phyloP scores from a whole-genome alignment of 192 early-diverging fungal species.

The Mortierella hygrophila region DNA sequence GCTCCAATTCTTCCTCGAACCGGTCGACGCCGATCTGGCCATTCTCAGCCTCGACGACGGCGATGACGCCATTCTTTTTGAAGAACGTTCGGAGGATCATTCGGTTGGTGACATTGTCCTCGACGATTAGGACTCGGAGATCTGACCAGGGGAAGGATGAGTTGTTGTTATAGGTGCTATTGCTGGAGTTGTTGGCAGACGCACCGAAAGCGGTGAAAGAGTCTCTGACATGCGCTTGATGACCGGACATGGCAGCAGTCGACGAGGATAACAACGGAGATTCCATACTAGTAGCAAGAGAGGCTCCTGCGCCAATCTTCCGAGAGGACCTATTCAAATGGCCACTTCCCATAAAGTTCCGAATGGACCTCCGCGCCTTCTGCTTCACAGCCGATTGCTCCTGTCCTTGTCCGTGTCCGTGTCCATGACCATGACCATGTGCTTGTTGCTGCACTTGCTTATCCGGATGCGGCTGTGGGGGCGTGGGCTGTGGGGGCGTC shows the following conservation, averaged over 20 bases:
- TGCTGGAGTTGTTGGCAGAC: neutral
- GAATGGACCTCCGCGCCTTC: constrained; percentile 12
- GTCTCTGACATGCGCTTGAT: too few relatives aligned
- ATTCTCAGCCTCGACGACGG: constrained; percentile 56
- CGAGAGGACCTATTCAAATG: neutral
- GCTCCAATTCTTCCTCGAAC: constrained; percentile 36
- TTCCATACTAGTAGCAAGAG: too few relatives aligned
- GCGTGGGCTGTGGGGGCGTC: neutral
- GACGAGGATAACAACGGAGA: too few relatives aligned
- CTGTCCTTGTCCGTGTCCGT: neutral
- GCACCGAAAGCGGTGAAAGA: neutral
- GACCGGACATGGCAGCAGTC: too few relatives aligned
- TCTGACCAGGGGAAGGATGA: neutral
- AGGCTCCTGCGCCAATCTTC: neutral
- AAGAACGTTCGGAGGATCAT: constrained; percentile 55
- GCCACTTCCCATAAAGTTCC: constrained; percentile 11
- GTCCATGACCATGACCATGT: neutral
- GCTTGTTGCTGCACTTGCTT: neutral
- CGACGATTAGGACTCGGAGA: constrained; percentile 54
- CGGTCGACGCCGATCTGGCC: constrained; percentile 51
- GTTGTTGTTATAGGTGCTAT: neutral
- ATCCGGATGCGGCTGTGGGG: neutral
- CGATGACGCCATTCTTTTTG: constrained; percentile 42
- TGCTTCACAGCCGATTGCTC: neutral
- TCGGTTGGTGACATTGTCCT: constrained; percentile 56